Evolutionary conservation across 164 flowering plant genomes (phyloP), one percentile per base, ranked within the genome.

Genomic region (Magnolia sinica): DNA sequence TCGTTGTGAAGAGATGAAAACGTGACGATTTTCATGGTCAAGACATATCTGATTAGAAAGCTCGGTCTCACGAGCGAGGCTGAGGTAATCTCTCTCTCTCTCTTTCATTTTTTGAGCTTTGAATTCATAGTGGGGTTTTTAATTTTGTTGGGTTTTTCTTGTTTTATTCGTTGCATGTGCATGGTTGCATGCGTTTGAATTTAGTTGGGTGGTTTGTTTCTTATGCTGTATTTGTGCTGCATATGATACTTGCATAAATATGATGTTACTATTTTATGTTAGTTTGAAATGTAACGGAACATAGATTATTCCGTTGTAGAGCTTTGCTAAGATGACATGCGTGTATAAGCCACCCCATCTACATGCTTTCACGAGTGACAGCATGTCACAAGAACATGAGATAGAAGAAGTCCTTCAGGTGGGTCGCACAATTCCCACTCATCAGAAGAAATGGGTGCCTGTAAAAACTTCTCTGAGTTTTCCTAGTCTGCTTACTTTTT

Each of bases 41-140:
- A 84, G 76, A 80, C 68, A 71, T 84, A 84, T 79, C 76, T 84
- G 81, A 82, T 81, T 79, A 75, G 51, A 69, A 84, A 82, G 85
- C 85, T 82, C 73, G 87, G 83, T 31, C 85, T 84, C 76, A 70
- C 78, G 78, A 81, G 73, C 63, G 85, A 82, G 77, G 81, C 77
- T 73, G 83, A 82, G 85, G 87, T 84, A 81, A 73, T 61, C 73
- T 45, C 59, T 45, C 73, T 18, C 27, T 18, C 55, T 19, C 24
- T 45, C 55, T 18, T 27, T 13, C 73, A 7, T 14, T 24, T 24
- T 29, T 7, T 29, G 11, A 29, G 37, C 71, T 14, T 68, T 29
- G 61, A 55, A 55, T 55, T 55, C 45, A 37, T 37, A n/a, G 45
- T 55, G 61, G 4, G 16, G 11, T 3, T 16, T 11, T 16, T 55